Conservation (phyloP, 345 rosid genomes). For the Boechera divaricarpa region DNA sequence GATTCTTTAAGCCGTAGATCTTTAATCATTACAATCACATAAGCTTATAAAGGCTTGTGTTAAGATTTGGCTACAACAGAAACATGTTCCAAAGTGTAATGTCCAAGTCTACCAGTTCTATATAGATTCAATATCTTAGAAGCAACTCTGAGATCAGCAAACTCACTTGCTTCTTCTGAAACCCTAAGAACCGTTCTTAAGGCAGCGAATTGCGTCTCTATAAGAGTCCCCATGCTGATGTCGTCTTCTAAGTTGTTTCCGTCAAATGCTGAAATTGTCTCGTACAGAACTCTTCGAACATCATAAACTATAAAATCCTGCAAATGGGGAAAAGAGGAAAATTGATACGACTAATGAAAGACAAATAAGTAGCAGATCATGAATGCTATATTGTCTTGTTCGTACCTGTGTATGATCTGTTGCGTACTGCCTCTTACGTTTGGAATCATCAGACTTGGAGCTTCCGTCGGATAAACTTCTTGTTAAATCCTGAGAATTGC, state of each 20-base stretch:
- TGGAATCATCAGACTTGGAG: conserved; percentile 12
- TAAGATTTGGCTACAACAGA: conserved; percentile 31
- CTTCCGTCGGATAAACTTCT: conserved; percentile 35
- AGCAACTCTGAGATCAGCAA: conserved; percentile 51
- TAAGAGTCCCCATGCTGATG: conserved; percentile 51
- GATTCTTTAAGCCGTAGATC: neutral
- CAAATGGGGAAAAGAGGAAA: neutral
- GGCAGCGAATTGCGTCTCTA: conserved; percentile 51
- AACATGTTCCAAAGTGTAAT: conserved; percentile 62
- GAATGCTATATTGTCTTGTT: neutral
- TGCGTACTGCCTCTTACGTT: conserved; percentile 53
- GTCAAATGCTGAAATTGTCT: conserved; percentile 49
- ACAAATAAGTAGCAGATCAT: neutral
- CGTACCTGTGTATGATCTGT: conserved; percentile 85
- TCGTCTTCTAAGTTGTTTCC: conserved; percentile 46
- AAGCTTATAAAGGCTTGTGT: neutral
- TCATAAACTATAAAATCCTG: conserved; percentile 72
- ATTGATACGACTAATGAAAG: neutral
- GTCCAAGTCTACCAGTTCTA: conserved; percentile 89
- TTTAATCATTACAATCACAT: neutral
- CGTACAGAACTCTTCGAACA: conserved; percentile 58
- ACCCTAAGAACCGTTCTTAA: conserved; percentile 53
- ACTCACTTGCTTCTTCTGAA: conserved; percentile 48
- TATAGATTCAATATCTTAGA: conserved; percentile 69
- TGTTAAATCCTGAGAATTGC: conserved; percentile 36